These are phyloP conservation scores for Blastocladiella emersonii DNA, from an alignment of 371 early-diverging fungal genomes.

Conservation along the genomic window DNA sequence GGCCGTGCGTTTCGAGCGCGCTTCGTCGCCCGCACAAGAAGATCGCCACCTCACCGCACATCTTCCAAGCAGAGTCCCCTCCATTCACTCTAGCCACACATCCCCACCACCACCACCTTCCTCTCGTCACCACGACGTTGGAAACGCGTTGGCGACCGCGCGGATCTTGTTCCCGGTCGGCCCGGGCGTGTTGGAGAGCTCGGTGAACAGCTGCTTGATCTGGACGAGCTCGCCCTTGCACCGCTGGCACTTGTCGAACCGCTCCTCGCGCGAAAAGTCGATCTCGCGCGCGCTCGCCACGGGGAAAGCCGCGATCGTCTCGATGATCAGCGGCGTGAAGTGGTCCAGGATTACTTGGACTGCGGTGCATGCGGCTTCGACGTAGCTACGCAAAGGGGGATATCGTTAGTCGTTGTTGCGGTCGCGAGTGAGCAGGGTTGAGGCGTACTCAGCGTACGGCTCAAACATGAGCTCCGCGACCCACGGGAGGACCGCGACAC, in stretches of 20 bases:
- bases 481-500: conserved; percentile 4
- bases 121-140: not conserved
- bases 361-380: not conserved
- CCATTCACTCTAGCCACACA: no score
- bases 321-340: not conserved
- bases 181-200: not conserved
- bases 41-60: no score
- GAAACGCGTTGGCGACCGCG: not conserved
- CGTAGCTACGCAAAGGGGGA: not conserved
- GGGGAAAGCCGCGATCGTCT: not conserved
- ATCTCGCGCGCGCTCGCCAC: not conserved
- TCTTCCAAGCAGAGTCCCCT: no score
- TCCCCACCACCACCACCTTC: no score
- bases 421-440: not conserved
- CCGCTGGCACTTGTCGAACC: conserved; percentile 2
- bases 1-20: no score
- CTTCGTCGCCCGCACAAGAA: no score
- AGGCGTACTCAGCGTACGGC: conserved; percentile 4
- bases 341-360: not conserved
- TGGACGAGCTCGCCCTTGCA: not conserved
- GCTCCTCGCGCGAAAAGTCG: conserved; percentile 4
- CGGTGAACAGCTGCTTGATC: not conserved
- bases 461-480: conserved; percentile 6
- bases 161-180: not conserved
- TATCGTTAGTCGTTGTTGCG: not conserved